Base-by-base conservation (phyloP, 345 rosid species). In the Eutrema heterophyllum region DNA sequence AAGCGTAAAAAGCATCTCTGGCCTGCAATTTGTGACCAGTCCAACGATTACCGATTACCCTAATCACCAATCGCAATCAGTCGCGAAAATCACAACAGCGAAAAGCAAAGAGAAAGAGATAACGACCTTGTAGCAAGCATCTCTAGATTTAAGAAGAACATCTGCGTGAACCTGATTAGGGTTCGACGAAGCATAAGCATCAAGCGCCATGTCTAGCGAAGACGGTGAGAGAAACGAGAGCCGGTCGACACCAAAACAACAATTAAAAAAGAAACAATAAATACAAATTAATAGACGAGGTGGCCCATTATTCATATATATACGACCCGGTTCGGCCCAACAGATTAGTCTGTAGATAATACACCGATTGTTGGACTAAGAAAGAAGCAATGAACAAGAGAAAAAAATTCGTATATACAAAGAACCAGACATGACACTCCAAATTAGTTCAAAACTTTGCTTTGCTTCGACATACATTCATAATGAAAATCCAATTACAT, bases 1-100 rank as follows among this genome's bases (percentile, higher is more conserved):
- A 94, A 1, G 86, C 53, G 78, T 87, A 91, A 65, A 94, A 91
- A 10, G 88, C 88, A 68, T 91, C 96, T 2, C 93, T 91, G 4
- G 91, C 89, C 97, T 92, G 64, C 5, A 26, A 26, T n/a, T 67
- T 60, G 10, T 27, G 40, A 57, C 57, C 72, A 66, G 1, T n/a
- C 33, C 10, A 65, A 65, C 26, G 12, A 56, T 60, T 68, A 41
- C 12, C 1, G 5, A 1, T 35, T 41, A 36, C 36, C 63, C 64
- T 68, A 60, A 68, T 60, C 63, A 54, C 7, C 1, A 21, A 68
- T 60, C 36, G 4, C 5, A 73, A 75, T 45, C 36, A 46, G 6
- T n/a, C 27, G 24, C 9, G 13, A 9, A 38, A 59, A 38, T 16
- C 66, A 33, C 5, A 8, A 26, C 4, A 11, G 30, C 0, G 1